phyloP scores from a whole-genome alignment of 192 early-diverging fungal genomes.

The Podila epigama region DNA sequence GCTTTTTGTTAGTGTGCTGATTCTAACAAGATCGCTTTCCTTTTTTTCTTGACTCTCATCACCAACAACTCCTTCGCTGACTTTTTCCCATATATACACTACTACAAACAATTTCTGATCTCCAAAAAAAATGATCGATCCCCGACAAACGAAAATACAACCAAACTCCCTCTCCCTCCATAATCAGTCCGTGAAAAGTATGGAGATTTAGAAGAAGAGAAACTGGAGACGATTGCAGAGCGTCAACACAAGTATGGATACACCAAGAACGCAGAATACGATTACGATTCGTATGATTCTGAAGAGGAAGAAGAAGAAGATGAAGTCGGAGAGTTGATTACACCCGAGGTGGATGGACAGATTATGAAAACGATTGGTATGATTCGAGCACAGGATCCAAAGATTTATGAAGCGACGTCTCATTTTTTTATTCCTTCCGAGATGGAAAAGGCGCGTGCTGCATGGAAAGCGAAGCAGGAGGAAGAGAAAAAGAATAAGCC shows the following conservation, averaged over 20 bases:
- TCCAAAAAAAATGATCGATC: neutral
- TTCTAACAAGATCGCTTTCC: too few species aligned
- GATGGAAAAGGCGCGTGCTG: slow-evolving; percentile 61
- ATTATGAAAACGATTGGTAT: slow-evolving; percentile 92
- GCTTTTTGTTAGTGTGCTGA: too few species aligned
- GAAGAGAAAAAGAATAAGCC: slow-evolving; percentile 66
- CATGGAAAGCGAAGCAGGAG: slow-evolving; percentile 74
- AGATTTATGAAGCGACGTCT: slow-evolving; percentile 80
- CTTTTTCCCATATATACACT: neutral
- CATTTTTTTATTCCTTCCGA: slow-evolving; percentile 82
- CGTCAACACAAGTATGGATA: slow-evolving; percentile 54
- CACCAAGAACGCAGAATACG: slow-evolving; percentile 52
- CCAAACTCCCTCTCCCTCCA: neutral
- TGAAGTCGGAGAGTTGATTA: slow-evolving; percentile 80
- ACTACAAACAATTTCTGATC: neutral
- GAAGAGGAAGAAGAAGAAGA: slow-evolving; percentile 80
- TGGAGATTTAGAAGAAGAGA: slow-evolving; percentile 52
- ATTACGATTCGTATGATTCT: slow-evolving; percentile 63
- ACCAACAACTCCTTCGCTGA: neutral
- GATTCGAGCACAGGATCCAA: slow-evolving; percentile 77
- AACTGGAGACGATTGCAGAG: slow-evolving; percentile 31
- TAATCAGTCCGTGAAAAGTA: slow-evolving; percentile 69
- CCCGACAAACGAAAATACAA: neutral
- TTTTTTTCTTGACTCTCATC: neutral
- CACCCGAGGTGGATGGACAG: slow-evolving; percentile 90